phyloP scores from a whole-genome alignment of 148 eudicot genomes.

The Vaccinium corymbosum region DNA sequence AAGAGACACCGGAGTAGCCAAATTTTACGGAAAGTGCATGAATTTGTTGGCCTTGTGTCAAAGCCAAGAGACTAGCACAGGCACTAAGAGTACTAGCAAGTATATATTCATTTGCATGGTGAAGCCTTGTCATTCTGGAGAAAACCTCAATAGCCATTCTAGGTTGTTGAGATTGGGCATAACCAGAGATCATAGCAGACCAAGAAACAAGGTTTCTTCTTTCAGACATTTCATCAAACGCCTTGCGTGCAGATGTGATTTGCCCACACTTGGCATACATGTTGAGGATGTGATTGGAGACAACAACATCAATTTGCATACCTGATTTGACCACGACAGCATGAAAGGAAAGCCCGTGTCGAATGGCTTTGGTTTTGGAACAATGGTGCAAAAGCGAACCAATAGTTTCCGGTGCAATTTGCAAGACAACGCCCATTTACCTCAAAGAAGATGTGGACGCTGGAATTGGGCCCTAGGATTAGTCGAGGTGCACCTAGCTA shows the following conservation, averaged over 20 bases:
- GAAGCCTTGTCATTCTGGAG: conserved; percentile 22
- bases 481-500: too few species aligned
- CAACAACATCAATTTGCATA: conserved; percentile 14
- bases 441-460: background rate
- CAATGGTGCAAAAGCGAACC: conserved; percentile 37
- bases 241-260: conserved; percentile 18
- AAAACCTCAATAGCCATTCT: conserved; percentile 29
- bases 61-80: conserved; percentile 34
- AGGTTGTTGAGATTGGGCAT: conserved; percentile 38
- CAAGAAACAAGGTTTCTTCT: conserved; percentile 41
- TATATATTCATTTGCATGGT: conserved; percentile 40
- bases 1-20: conserved; percentile 28
- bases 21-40: conserved; percentile 40
- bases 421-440: conserved; percentile 10
- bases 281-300: conserved; percentile 35
- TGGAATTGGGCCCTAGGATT: too few species aligned
- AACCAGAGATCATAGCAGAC: conserved; percentile 54
- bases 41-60: conserved; percentile 37
- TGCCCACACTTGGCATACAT: conserved; percentile 39
- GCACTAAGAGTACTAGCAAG: conserved; percentile 53
- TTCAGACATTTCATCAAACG: conserved; percentile 41
- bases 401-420: conserved; percentile 22
- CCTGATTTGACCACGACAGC: conserved; percentile 34
- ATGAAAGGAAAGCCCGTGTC: conserved; percentile 31
- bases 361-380: conserved; percentile 28